phyloP scores from a whole-genome alignment of 768 basidiomycete species.

The Mycena metata region DNA sequence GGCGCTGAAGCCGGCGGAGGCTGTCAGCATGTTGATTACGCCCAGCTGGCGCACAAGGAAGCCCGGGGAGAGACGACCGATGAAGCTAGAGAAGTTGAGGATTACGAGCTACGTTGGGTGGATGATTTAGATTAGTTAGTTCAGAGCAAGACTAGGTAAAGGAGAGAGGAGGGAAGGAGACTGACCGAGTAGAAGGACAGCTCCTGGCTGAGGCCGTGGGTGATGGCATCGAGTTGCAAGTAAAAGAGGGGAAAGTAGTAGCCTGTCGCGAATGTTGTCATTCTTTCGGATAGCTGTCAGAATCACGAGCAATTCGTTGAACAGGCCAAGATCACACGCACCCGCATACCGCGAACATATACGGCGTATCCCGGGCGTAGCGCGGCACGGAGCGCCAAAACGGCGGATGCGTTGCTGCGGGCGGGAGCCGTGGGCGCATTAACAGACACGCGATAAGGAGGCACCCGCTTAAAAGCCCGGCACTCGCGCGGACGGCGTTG shows the following conservation, averaged over 20 bases:
- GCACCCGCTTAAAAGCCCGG: slow-evolving; percentile 53
- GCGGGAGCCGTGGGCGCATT: slow-evolving; percentile 54
- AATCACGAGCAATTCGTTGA: too few relatives aligned
- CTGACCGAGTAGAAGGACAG: background rate
- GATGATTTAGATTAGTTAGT: too few relatives aligned
- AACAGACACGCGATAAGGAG: slow-evolving; percentile 55
- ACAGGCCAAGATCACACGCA: background rate
- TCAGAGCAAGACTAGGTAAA: too few relatives aligned
- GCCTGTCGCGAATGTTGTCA: background rate
- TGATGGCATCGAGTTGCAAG: background rate
- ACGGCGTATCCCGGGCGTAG: slow-evolving; percentile 41
- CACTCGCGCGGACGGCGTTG: slow-evolving; percentile 58
- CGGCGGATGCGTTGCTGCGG: slow-evolving; percentile 41
- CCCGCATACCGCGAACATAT: slow-evolving; percentile 39
- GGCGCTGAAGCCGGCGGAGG: background rate
- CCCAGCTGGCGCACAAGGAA: background rate
- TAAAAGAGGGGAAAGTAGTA: background rate
- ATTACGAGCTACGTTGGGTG: background rate
- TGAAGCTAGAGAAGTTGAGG: background rate
- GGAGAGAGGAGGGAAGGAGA: too few relatives aligned
- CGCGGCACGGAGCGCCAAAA: slow-evolving; percentile 18
- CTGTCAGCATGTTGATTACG: background rate
- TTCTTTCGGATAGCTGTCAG: background rate
- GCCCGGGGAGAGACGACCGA: background rate
- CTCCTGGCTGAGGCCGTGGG: background rate